phyloP scores from a whole-genome alignment of 805 yeast genomes.

The Metschnikowia santaceciliae region DNA sequence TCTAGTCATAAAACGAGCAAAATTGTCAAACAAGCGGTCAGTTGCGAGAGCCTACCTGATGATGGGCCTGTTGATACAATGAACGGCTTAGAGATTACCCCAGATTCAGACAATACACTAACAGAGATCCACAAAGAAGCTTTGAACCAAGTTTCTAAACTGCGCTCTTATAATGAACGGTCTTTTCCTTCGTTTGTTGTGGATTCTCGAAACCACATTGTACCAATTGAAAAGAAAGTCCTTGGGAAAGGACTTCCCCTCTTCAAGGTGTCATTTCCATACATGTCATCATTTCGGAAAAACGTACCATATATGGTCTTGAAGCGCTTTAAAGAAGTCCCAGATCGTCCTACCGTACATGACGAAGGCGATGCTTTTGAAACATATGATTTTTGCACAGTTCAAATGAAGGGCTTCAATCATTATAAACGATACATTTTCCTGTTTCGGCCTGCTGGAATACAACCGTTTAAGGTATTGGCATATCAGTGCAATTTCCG shows the following conservation, averaged over 20 bases:
- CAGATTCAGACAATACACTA: not conserved
- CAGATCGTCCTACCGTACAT: slow-evolving; percentile 19
- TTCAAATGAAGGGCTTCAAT: slow-evolving; percentile 26
- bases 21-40: not conserved
- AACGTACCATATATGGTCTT: slow-evolving; percentile 33
- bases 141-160: not conserved
- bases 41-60: not conserved
- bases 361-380: slow-evolving; percentile 28
- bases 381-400: slow-evolving; percentile 32
- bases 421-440: slow-evolving; percentile 26
- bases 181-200: slow-evolving; percentile 8
- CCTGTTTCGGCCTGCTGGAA: slow-evolving; percentile 22
- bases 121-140: not conserved
- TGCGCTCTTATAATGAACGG: not conserved
- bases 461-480: slow-evolving; percentile 22
- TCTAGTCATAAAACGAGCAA: not conserved
- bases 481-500: slow-evolving; percentile 33
- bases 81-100: not conserved
- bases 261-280: slow-evolving; percentile 33
- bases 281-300: slow-evolving; percentile 33
- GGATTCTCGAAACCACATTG: slow-evolving; percentile 29
- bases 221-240: slow-evolving; percentile 29
- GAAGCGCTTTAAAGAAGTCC: slow-evolving; percentile 28
- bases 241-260: slow-evolving; percentile 37
- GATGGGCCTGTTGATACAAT: not conserved